These are phyloP conservation scores for Aspergillus pseudoglaucus DNA, from an alignment of 2,329 filamentous ascomycete genomes.

Conservation along the genomic window DNA sequence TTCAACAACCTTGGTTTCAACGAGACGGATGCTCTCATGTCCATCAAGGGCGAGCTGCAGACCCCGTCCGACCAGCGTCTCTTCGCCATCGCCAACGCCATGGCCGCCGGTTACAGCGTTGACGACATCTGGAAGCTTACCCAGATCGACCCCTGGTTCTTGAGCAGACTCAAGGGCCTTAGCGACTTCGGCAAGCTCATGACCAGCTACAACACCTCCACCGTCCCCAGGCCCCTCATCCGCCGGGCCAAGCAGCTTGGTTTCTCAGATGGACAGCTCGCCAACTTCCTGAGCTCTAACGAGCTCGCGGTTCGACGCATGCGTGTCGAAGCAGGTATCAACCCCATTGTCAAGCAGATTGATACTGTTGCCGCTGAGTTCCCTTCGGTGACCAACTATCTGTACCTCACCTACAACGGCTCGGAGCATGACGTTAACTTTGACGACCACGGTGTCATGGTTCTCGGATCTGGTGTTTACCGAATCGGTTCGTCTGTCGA, in stretches of 20 bases:
- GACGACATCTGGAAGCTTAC: constrained; percentile 98
- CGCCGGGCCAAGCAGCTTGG: constrained; percentile 86
- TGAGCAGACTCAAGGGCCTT: constrained; percentile 82
- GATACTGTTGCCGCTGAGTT: constrained; percentile 98
- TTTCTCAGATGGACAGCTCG: constrained; percentile 88
- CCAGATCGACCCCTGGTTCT: constrained; percentile 98
- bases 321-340: constrained; percentile 78
- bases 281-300: constrained; percentile 90
- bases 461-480: constrained; percentile 92
- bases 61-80: constrained; percentile 95
- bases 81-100: constrained; percentile 96
- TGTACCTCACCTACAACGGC: constrained; percentile 94
- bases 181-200: constrained; percentile 83
- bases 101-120: constrained; percentile 87
- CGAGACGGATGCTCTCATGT: constrained; percentile 86
- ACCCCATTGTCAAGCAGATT: constrained; percentile 92
- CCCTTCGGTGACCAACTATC: constrained; percentile 88
- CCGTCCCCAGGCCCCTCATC: constrained; percentile 58
- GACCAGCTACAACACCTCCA: constrained; percentile 62
- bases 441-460: constrained; percentile 89
- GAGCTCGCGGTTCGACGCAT: constrained; percentile 81
- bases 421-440: constrained; percentile 77
- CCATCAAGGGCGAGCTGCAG: constrained; percentile 90
- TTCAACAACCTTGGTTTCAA: constrained; percentile 94
- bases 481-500: constrained; percentile 96